These are phyloP conservation scores for Vaccinium macrocarpon DNA, from an alignment of 148 eudicot genomes.

Conservation along the genomic window DNA sequence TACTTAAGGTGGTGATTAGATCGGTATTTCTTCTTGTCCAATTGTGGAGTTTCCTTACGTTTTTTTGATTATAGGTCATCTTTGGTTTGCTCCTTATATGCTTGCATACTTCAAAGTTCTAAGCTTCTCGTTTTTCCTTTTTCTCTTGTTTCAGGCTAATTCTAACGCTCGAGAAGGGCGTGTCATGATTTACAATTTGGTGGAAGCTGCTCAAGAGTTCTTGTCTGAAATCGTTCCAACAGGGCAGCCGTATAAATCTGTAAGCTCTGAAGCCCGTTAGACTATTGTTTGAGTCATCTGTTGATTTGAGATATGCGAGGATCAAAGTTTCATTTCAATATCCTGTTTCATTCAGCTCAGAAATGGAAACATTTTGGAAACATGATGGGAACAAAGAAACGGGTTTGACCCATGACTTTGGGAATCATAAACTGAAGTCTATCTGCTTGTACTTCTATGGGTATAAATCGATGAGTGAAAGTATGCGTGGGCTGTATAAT, in stretches of 20 bases:
- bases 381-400: neutral
- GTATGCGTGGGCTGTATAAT: neutral
- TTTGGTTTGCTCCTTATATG: neutral
- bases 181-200: constrained; percentile 96
- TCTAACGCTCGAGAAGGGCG: constrained; percentile 98
- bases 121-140: neutral
- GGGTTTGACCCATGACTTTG: neutral
- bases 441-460: neutral
- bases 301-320: neutral
- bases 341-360: neutral
- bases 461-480: neutral
- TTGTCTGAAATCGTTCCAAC: constrained; percentile 83
- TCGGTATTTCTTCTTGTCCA: neutral
- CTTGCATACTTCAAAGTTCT: constrained; percentile 4
- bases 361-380: constrained; percentile 2
- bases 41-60: neutral
- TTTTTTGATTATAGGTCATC: neutral
- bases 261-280: constrained; percentile 24
- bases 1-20: neutral
- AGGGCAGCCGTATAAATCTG: constrained; percentile 40
- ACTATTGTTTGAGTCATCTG: neutral
- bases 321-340: neutral
- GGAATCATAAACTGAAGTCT: neutral
- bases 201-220: constrained; percentile 99
- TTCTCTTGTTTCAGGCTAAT: constrained; percentile 60